Conservation (phyloP, 2,329 filamentous ascomycete species). For the Raffaelea arxii region DNA sequence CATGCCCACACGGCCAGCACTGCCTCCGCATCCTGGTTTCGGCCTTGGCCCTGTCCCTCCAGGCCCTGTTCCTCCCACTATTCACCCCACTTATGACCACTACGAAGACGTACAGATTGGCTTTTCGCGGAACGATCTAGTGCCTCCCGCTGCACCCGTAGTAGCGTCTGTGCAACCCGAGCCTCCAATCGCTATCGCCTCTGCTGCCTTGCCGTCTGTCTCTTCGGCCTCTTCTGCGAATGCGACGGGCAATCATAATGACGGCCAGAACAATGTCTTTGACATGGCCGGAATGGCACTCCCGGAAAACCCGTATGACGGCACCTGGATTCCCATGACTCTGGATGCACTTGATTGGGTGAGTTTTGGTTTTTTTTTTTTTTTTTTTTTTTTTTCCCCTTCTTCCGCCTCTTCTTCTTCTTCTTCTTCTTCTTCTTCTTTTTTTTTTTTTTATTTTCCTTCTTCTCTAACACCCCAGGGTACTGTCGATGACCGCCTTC, state of each 20-base stretch:
- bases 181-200: too few relatives aligned
- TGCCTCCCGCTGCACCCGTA: slow-evolving; percentile 6
- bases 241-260: too few relatives aligned
- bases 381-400: background rate
- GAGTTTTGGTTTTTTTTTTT: background rate
- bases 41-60: too few relatives aligned
- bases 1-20: too few relatives aligned
- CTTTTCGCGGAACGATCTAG: slow-evolving; percentile 8
- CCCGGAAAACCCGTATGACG: slow-evolving; percentile 5
- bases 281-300: too few relatives aligned
- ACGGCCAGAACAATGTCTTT: background rate
- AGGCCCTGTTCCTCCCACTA: too few relatives aligned
- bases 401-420: background rate
- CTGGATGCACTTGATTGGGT: slow-evolving; percentile 13
- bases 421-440: background rate
- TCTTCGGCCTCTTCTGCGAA: too few relatives aligned
- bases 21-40: too few relatives aligned
- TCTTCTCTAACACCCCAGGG: slow-evolving; percentile 2
- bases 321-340: slow-evolving; percentile 12
- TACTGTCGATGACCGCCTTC: slow-evolving; percentile 10
- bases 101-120: background rate
- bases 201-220: too few relatives aligned
- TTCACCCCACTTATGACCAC: too few relatives aligned
- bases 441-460: background rate
- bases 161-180: too few relatives aligned